Evolutionary conservation across 352 stramenopile species (phyloP), one percentile per base, ranked within the genome.

Genomic region (Hyaloperonospora brassicae): DNA sequence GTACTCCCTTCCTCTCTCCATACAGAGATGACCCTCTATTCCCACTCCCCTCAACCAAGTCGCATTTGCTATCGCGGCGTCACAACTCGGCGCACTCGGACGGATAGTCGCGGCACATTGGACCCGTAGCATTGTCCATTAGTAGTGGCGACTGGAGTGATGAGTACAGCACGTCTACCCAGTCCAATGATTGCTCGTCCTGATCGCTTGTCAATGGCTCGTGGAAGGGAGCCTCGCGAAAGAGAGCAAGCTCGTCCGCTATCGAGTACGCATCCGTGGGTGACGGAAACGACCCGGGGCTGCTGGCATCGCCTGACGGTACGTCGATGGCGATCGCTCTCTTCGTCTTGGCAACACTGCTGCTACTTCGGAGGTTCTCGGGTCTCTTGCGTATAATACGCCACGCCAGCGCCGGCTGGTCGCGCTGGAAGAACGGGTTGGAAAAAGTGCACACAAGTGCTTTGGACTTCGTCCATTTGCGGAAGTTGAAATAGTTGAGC

Each of bases 401-500:
- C 70, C 72, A 80, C 35, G 64, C 46, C 35, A 83, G 66, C 8
- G 83, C 73, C 10, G 71, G 71, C 21, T 71, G 66, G 54, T 88
- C 78, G 50, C 75, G 75, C 13, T 81, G 45, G 49, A 88, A 88
- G 53, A 56, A 79, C 17, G 80, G 68, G 68, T 87, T 86, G 24
- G 73, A 85, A 52, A 88, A 88, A 47, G 77, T 88, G 71, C 77
- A 88, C 43, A 86, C 71, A 44, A 76, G 68, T 38, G 77, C 68
- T 62, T 82, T 80, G 64, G 74, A 82, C 72, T 72, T 79, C 55
- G 77, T 97, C 89, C 59, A 80, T 49, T 77, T 93, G 61, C 70
- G 78, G 50, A 77, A 87, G 68, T 62, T 84, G 55, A 72, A 95
- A 42, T 92, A 78, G 62, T 92, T 91, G 47, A 97, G 73, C 65